A percentile compares a stretch with the other conserved stretches of the same genome.
Conservation (phyloP, 371 early-diverging fungal genomes). For the Blakeslea trispora region DNA sequence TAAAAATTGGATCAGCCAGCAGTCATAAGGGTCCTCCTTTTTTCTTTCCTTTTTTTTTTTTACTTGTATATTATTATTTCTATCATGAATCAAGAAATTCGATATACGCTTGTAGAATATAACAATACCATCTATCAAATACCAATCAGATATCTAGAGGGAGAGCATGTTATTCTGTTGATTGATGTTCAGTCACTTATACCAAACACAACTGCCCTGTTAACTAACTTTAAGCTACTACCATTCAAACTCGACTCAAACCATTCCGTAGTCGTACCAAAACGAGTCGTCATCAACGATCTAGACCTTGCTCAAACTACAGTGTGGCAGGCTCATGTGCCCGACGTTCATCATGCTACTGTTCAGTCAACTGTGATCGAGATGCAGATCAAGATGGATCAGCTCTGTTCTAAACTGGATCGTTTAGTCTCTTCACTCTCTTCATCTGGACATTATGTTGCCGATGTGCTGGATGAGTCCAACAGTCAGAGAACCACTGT, state of each 20-base stretch:
- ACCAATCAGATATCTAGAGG: constrained; percentile 37
- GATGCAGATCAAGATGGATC: constrained; percentile 37
- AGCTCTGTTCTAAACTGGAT: constrained; percentile 28
- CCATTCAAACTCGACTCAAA: constrained; percentile 41
- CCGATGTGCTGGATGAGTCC: background rate
- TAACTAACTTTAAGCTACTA: constrained; percentile 37
- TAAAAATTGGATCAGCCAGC: too few relatives aligned
- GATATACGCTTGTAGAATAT: constrained; percentile 36
- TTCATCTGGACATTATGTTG: background rate
- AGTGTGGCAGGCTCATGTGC: constrained; percentile 43
- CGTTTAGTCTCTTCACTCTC: constrained; percentile 5
- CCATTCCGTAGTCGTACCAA: constrained; percentile 28
- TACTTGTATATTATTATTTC: too few relatives aligned
- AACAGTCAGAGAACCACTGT: background rate
- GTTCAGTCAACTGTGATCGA: constrained; percentile 13
- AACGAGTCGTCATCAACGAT: constrained; percentile 31
- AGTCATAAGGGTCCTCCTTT: too few relatives aligned
- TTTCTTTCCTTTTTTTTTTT: too few relatives aligned
- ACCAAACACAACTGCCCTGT: constrained; percentile 42
- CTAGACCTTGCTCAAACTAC: constrained; percentile 11
- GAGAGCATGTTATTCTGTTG: constrained; percentile 33
- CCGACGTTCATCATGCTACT: constrained; percentile 9
- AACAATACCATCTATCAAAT: constrained; percentile 34
- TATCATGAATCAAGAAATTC: background rate
- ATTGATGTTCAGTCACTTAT: constrained; percentile 41